phyloP scores from a whole-genome alignment of 2,329 filamentous ascomycete genomes.

The Hypoxylon sp. region DNA sequence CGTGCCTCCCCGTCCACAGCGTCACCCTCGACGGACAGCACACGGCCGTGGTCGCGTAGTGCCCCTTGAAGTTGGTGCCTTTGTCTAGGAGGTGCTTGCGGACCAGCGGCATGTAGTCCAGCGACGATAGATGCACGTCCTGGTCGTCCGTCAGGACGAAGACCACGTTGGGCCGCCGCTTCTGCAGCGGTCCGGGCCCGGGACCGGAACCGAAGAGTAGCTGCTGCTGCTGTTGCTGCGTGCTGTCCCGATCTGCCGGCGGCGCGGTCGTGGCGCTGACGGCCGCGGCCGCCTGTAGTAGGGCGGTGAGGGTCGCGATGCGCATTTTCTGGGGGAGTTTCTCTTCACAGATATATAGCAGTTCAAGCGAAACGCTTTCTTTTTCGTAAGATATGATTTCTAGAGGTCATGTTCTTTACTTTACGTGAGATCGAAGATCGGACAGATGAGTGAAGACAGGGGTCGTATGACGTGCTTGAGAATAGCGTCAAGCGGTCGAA shows the following conservation, averaged over 20 bases:
- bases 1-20: constrained; percentile 64
- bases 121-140: constrained; percentile 62
- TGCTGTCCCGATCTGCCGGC: not conserved
- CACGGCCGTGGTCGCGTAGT: constrained; percentile 59
- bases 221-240: constrained; percentile 10
- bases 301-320: constrained; percentile 3
- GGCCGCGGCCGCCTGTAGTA: constrained; percentile 6
- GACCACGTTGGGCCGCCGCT: constrained; percentile 58
- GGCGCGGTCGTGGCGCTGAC: constrained; percentile 7
- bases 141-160: constrained; percentile 71
- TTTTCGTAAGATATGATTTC: not conserved
- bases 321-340: constrained; percentile 18
- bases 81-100: constrained; percentile 59
- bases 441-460: constrained; percentile 26
- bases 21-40: constrained; percentile 58
- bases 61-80: constrained; percentile 62
- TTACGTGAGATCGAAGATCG: constrained; percentile 7
- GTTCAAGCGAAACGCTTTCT: not conserved
- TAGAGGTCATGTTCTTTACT: not conserved
- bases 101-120: constrained; percentile 62
- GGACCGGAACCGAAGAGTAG: constrained; percentile 10
- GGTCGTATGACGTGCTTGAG: constrained; percentile 28
- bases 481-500: constrained; percentile 7
- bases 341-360: not conserved
- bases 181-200: constrained; percentile 1